phyloP scores from a whole-genome alignment of 352 stramenopile species.

The Blastocystis sp. region DNA sequence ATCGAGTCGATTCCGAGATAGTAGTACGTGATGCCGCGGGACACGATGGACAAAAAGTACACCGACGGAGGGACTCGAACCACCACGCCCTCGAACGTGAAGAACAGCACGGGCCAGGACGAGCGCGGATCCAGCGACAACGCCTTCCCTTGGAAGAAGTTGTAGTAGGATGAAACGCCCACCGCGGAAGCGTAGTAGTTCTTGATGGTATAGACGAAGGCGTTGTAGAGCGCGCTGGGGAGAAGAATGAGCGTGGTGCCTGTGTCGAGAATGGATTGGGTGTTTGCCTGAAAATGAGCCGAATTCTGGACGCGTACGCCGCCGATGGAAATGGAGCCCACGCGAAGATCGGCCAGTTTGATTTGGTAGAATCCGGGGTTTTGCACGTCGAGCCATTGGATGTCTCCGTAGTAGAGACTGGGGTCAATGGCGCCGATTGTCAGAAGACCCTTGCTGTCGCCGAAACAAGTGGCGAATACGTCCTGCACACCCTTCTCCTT shows the following conservation, averaged over 20 bases:
- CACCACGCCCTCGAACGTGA: constrained; percentile 9
- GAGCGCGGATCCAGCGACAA: constrained; percentile 11
- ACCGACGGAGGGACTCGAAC: constrained; percentile 29
- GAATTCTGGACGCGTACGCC: background rate
- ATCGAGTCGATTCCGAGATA: constrained; percentile 42
- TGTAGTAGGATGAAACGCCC: constrained; percentile 13
- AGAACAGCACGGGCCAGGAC: background rate
- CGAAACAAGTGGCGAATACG: constrained; percentile 4
- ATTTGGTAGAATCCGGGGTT: constrained; percentile 25
- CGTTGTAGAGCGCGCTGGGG: constrained; percentile 17
- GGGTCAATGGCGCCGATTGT: constrained; percentile 11
- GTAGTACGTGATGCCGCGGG: background rate
- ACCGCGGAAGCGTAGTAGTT: background rate
- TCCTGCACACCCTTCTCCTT: background rate
- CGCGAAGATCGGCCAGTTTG: background rate
- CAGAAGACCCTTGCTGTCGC: constrained; percentile 27
- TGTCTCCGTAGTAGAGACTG: background rate
- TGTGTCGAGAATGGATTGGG: constrained; percentile 22
- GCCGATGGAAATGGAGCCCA: background rate
- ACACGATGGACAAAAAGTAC: background rate
- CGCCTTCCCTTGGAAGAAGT: constrained; percentile 12
- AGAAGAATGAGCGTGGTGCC: constrained; percentile 46
- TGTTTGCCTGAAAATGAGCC: background rate
- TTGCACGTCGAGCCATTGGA: constrained; percentile 27
- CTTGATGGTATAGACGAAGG: background rate